Evolutionary conservation across 345 rosid genomes (phyloP).

Genomic region (Boechera divaricarpa): DNA sequence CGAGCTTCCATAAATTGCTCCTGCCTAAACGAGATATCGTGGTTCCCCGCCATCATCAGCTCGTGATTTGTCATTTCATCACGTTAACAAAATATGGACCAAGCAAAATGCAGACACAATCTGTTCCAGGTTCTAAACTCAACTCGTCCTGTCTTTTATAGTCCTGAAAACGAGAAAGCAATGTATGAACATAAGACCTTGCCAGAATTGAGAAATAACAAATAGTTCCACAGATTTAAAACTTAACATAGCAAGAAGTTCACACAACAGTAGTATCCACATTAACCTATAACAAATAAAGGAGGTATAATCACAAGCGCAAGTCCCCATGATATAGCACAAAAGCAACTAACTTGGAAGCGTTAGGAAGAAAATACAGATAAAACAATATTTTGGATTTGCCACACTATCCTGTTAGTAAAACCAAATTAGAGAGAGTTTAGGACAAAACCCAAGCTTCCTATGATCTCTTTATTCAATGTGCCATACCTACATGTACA

Average conservation of each 20-base stretch:
- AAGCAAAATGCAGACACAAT: slow-evolving; percentile 22
- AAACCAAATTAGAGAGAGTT: not conserved
- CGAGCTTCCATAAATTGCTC: slow-evolving; percentile 37
- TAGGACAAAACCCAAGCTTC: slow-evolving; percentile 1
- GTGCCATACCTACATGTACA: not conserved
- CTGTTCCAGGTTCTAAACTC: not conserved
- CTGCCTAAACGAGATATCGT: slow-evolving; percentile 36
- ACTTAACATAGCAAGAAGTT: not conserved
- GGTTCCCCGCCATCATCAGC: slow-evolving; percentile 40
- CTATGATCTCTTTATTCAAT: not conserved
- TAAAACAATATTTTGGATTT: not conserved
- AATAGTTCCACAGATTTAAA: not conserved
- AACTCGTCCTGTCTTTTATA: not conserved
- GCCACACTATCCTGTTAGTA: too few relatives aligned
- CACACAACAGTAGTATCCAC: slow-evolving; percentile 11
- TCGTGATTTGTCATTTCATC: slow-evolving; percentile 50
- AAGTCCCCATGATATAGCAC: not conserved
- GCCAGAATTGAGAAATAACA: slow-evolving; percentile 8
- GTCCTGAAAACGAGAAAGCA: slow-evolving; percentile 30
- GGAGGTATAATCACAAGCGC: slow-evolving; percentile 17
- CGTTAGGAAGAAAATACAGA: not conserved
- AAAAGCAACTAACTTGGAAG: slow-evolving; percentile 15
- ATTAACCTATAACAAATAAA: not conserved
- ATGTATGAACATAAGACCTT: not conserved
- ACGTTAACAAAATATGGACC: slow-evolving; percentile 14